Evolutionary conservation across 257 asterid genomes (phyloP), one percentile per base, ranked within the genome.

Genomic region (Forsythia viridissima): DNA sequence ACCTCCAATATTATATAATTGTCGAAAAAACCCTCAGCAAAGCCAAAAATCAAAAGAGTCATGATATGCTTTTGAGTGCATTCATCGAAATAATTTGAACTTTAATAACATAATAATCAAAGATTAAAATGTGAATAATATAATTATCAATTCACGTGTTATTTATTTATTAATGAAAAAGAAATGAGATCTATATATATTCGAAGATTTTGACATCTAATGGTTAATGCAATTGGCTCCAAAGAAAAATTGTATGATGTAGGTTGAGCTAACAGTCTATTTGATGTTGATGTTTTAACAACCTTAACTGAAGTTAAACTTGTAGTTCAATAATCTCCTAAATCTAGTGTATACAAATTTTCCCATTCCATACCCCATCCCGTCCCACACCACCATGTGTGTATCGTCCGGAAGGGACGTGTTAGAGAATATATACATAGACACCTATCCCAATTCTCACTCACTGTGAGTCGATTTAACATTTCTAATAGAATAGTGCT

Each of bases 201-300:
- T 55, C n/a, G 4, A 55, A 55, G 30, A 6, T 6, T 55, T 55
- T n/a, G 44, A 8, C 44, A 41, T 0, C 44, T 41, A 41, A 41
- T 41, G 44, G 44, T 1, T 41, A 30, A 30, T 30, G 30, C 18
- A n/a, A 55, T 6, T n/a, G 30, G 10, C 3, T 46, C 40, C 24
- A 2, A 55, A 6, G 34, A 48, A 48, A 13, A 4, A 48, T 13
- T 48, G 57, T 48, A 48, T 0, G n/a, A 48, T 15, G 6, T 13
- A 15, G n/a, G 0, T 13, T 13, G 15, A 13, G 18, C 12, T n/a
- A 52, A 5, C 40, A 70, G 63, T 68, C 73, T 76, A 46, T 36
- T 66, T 66, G 84, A 79, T 72, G 51, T 72, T 76, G 79, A 79
- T 76, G 70, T 66, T 37, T 72, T 79, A 79, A 79, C 84, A 71